A percentile compares a stretch with the other conserved stretches of the same genome.
Conservation (phyloP, 2,329 filamentous ascomycete genomes). For the Aureobasidium mangrovei region DNA sequence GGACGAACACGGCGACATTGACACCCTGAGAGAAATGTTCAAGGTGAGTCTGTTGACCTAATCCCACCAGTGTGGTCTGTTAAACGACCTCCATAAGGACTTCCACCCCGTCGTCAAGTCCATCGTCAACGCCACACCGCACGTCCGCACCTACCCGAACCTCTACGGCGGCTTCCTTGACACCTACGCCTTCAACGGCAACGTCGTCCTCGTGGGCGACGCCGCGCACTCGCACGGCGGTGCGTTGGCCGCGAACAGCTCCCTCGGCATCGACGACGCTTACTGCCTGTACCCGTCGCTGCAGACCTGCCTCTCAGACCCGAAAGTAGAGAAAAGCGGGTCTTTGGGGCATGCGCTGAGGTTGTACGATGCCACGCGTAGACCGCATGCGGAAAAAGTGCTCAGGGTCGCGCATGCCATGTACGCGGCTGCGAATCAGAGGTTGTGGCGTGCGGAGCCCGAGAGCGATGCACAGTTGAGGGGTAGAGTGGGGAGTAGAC, state of each 20-base stretch:
- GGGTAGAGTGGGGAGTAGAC: slow-evolving; percentile 18
- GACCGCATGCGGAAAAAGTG: slow-evolving; percentile 29
- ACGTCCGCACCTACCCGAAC: slow-evolving; percentile 30
- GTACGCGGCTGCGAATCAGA: slow-evolving; percentile 19
- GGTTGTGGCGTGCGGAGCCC: slow-evolving; percentile 15
- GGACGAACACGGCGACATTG: slow-evolving; percentile 17
- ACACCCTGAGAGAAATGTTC: not conserved
- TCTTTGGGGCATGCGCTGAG: slow-evolving; percentile 18
- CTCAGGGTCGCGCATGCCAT: slow-evolving; percentile 20
- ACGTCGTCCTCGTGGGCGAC: slow-evolving; percentile 30
- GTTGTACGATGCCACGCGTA: slow-evolving; percentile 29
- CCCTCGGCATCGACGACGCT: slow-evolving; percentile 33
- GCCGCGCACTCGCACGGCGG: slow-evolving; percentile 34
- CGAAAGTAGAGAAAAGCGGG: not conserved
- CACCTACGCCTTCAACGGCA: slow-evolving; percentile 25
- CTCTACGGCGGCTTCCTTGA: slow-evolving; percentile 24
- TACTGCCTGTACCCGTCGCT: slow-evolving; percentile 17
- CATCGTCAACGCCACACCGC: slow-evolving; percentile 27
- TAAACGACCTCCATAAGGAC: not conserved
- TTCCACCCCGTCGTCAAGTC: slow-evolving; percentile 24
- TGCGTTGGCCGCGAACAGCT: slow-evolving; percentile 32
- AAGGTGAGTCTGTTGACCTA: not conserved
- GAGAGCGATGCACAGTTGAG: slow-evolving; percentile 22
- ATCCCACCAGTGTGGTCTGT: too few relatives aligned
- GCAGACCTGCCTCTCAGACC: not conserved